phyloP scores from a whole-genome alignment of 2,329 filamentous ascomycete genomes.

The Cryphonectria nitschkei region DNA sequence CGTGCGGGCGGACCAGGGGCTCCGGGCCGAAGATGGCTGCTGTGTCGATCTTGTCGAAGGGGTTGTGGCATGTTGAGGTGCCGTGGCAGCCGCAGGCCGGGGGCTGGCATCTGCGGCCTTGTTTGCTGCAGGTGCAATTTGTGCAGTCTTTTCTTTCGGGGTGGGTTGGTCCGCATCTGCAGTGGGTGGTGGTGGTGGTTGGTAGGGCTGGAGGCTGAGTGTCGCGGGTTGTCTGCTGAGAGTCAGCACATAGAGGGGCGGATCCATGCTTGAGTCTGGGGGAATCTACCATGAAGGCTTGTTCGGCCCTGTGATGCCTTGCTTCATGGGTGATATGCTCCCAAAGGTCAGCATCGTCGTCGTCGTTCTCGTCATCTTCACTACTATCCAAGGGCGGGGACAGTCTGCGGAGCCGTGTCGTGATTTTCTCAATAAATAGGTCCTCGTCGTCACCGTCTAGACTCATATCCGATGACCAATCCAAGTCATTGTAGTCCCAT shows the following conservation, averaged over 20 bases:
- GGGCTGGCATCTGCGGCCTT: conserved; percentile 5
- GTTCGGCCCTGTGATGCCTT: neutral
- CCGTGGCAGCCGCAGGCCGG: conserved; percentile 19
- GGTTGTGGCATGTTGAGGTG: conserved; percentile 10
- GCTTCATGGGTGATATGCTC: neutral
- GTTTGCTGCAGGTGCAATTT: conserved; percentile 19
- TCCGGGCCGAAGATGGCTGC: conserved; percentile 20
- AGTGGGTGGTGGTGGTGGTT: neutral
- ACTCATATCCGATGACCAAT: conserved; percentile 19
- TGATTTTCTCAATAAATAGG: neutral
- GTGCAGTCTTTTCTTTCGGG: neutral
- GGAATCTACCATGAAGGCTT: neutral
- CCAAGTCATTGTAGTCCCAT: conserved; percentile 14
- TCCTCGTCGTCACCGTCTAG: conserved; percentile 17
- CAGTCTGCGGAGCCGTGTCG: neutral
- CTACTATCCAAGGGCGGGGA: neutral
- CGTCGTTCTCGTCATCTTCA: neutral
- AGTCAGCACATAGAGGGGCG: neutral
- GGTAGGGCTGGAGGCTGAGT: neutral
- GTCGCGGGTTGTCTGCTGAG: neutral
- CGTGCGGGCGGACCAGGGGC: conserved; percentile 4
- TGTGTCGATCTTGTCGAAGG: conserved; percentile 16
- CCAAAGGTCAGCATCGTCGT: conserved; percentile 1
- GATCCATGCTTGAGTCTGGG: too few relatives aligned
- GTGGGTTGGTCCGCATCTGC: neutral